Evolutionary conservation across 2,329 filamentous ascomycete species (phyloP), one percentile per base, ranked within the genome.

Genomic region (Phaeosphaeriaceae sp.): DNA sequence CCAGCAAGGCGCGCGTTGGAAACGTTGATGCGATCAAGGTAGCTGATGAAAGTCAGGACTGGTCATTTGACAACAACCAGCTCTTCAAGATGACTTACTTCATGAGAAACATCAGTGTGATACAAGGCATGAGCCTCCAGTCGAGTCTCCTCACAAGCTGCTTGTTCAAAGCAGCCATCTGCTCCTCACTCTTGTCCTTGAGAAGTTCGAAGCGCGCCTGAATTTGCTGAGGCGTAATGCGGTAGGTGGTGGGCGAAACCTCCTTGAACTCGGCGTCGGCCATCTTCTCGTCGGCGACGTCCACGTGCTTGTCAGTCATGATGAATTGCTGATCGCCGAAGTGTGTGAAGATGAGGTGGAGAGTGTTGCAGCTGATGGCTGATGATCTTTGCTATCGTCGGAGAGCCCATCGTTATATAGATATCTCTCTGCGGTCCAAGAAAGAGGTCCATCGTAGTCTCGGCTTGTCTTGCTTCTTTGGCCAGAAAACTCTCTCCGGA

Each of bases 1-100:
- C 78, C 78, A 21, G 76, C 76, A 20, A 79, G 60, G 46, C 76
- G 73, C 36, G 78, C 78, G 9, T 77, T 76, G 1, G 74, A 73
- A 22, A 79, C 75, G 48, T 79, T 78, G 66, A 79, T 78, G 13
- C 78, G 72, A 48, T 79, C 77, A 11, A 79, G 66, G 49, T 78
- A 79, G 61, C 76, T 76, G 25, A 15, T 11, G 11, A 53, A 20
- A 17, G 48, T 57, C n/a, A 60, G 41, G 24, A 20, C 6, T 36
- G 36, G 31, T 21, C 25, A 19, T 22, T 22, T 20, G 9, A 20
- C 1, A 33, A 27, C 2, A 17, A 13, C 7, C 10, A 36, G 5
- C n/a, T 20, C 49, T 3, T 3, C 13, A 13, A 36, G 11, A 45
- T 21, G 20, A 52, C 41, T 48, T 61, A 71, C 65, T 69, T 72